Evolutionary conservation across 139 green algal species (phyloP).

Genomic region (Micractinium sp.): DNA sequence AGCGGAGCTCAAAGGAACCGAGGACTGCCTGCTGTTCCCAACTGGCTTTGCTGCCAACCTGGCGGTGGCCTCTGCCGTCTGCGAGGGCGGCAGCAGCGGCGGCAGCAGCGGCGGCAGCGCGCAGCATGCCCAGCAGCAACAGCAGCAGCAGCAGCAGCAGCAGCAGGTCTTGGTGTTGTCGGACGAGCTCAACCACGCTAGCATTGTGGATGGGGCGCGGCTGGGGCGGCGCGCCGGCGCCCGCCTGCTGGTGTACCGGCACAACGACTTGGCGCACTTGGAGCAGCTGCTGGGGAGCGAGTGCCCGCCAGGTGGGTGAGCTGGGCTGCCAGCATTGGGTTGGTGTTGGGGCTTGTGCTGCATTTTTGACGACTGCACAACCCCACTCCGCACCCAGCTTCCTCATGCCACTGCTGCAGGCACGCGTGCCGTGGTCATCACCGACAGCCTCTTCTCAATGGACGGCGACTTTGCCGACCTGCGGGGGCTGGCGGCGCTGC

Average conservation of each 20-base stretch:
- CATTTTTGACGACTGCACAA: no score
- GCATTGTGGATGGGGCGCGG: conserved; percentile 92
- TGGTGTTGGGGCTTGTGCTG: no score
- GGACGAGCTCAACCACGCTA: conserved; percentile 97
- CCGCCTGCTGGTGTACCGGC: conserved; percentile 79
- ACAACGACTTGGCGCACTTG: conserved; percentile 92
- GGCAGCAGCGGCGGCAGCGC: background rate
- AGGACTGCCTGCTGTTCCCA: conserved; percentile 87
- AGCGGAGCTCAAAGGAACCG: conserved; percentile 77
- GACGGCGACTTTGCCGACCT: conserved; percentile 93
- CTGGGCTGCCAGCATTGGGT: no score
- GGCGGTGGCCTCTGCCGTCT: conserved; percentile 71
- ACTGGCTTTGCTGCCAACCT: conserved; percentile 95
- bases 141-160: conserved; percentile 1
- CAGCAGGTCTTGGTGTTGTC: conserved; percentile 73
- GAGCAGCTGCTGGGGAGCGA: conserved; percentile 62
- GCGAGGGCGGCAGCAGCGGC: background rate
- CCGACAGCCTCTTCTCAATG: conserved; percentile 95
- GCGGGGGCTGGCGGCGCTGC: conserved; percentile 71
- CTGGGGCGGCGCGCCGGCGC: conserved; percentile 57
- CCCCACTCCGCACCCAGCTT: no score
- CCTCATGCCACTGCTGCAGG: no score
- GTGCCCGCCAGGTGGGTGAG: background rate
- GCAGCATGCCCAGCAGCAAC: background rate
- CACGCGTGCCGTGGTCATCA: conserved; percentile 79